A percentile compares a stretch with the other conserved stretches of the same genome.
Conservation (phyloP, 371 early-diverging fungal genomes). For the Quaeritorhiza haematococci region DNA sequence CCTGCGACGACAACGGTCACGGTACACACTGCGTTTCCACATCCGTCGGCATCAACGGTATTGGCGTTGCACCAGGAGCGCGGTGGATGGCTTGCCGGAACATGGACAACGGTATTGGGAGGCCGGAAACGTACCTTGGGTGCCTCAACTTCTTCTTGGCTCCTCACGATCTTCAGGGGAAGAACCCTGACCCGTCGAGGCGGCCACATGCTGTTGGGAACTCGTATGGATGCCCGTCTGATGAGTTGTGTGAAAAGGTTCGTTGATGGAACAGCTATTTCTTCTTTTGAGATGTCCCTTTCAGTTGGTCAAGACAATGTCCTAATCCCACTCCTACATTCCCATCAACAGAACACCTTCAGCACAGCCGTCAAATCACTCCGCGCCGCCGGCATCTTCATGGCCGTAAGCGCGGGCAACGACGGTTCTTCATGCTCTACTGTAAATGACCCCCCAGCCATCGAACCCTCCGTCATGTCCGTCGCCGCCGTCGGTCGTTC, state of each 20-base stretch:
- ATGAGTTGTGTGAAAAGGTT: neutral
- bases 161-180: constrained; percentile 9
- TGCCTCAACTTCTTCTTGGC: constrained; percentile 14
- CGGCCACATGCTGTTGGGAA: constrained; percentile 11
- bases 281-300: too few species aligned
- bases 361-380: constrained; percentile 1
- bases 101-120: constrained; percentile 12
- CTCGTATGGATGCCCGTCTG: constrained; percentile 11
- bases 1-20: constrained; percentile 16
- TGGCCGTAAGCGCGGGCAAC: constrained; percentile 12
- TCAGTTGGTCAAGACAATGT: too few species aligned
- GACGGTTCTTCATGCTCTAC: constrained; percentile 9
- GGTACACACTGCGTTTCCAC: constrained; percentile 14
- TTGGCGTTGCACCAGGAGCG: constrained; percentile 11
- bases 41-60: constrained; percentile 7
- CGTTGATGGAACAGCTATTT: neutral
- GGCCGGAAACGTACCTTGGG: neutral
- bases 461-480: constrained; percentile 3
- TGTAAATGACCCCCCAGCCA: constrained; percentile 2
- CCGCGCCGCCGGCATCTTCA: constrained; percentile 8
- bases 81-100: constrained; percentile 14
- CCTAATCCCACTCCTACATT: too few species aligned
- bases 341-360: neutral
- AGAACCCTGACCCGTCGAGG: constrained; percentile 3
- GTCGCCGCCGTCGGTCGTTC: neutral